Evolutionary conservation across 2,329 filamentous ascomycete species (phyloP).

Genomic region (Penicillium oxalicum): DNA sequence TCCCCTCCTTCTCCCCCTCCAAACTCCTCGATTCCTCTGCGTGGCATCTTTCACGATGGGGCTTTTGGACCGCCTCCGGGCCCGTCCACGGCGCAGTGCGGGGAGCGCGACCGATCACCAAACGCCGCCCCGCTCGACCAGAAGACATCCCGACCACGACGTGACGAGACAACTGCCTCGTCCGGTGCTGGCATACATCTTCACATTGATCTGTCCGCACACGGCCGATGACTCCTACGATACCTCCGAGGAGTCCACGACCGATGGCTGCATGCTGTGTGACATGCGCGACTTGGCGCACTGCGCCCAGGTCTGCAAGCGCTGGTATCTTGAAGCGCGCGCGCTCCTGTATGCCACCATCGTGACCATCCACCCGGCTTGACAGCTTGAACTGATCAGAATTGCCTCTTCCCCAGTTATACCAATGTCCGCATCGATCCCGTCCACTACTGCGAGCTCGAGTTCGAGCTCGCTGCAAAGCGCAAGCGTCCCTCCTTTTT

Average conservation of each 20-base stretch:
- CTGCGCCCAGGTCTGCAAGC: conserved; percentile 66
- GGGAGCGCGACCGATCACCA: conserved; percentile 19
- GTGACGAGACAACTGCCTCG: conserved; percentile 55
- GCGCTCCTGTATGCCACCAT: conserved; percentile 54
- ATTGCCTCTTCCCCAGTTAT: conserved; percentile 53
- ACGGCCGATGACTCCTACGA: conserved; percentile 69
- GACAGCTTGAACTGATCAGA: not conserved
- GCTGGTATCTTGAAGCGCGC: conserved; percentile 60
- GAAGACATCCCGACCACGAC: conserved; percentile 19
- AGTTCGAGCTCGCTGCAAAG: conserved; percentile 71
- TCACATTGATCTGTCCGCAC: conserved; percentile 79
- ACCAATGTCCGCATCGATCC: conserved; percentile 86
- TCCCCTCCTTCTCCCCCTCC: not conserved
- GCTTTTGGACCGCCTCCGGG: conserved; percentile 26
- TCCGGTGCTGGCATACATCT: conserved; percentile 69
- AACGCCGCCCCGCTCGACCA: conserved; percentile 18
- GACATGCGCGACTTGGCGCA: conserved; percentile 82
- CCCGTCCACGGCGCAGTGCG: conserved; percentile 26
- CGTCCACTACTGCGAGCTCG: conserved; percentile 88
- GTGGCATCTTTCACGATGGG: conserved; percentile 21
- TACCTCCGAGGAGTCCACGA: conserved; percentile 72
- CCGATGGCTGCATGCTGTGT: conserved; percentile 85
- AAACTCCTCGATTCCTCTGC: not conserved
- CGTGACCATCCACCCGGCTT: not conserved
- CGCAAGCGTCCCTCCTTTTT: conserved; percentile 69